These are phyloP conservation scores for Malassezia japonica DNA, from an alignment of 1,284 basidiomycete genomes.

Conservation along the genomic window DNA sequence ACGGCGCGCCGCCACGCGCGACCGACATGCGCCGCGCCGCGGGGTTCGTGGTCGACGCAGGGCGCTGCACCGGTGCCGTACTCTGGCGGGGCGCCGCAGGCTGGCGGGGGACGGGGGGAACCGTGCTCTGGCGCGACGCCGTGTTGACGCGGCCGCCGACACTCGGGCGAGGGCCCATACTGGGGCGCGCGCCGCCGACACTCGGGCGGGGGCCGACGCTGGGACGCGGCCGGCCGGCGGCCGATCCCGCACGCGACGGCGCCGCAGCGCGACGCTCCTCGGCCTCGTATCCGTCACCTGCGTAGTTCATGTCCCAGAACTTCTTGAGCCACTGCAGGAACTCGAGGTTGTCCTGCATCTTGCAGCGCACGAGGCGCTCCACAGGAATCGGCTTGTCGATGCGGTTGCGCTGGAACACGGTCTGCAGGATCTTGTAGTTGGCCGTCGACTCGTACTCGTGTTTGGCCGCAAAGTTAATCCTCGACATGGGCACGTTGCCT, in stretches of 20 bases:
- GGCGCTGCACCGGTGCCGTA: background rate
- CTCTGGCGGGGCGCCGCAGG: conserved; percentile 3
- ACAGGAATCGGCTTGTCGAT: conserved; percentile 96
- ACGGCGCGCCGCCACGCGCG: conserved; percentile 1
- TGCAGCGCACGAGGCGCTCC: conserved; percentile 87
- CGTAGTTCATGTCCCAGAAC: conserved; percentile 87
- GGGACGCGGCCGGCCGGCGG: conserved; percentile 11
- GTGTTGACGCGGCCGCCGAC: background rate
- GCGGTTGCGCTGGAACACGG: conserved; percentile 54
- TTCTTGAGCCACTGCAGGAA: conserved; percentile 95
- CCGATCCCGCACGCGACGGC: conserved; percentile 22
- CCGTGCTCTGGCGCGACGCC: conserved; percentile 3
- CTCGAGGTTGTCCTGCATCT: conserved; percentile 99
- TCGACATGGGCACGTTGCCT: conserved; percentile 40
- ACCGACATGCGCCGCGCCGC: conserved; percentile 11
- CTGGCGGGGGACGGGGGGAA: background rate
- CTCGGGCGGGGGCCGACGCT: background rate
- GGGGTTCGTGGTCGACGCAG: background rate
- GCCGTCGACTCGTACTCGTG: conserved; percentile 92
- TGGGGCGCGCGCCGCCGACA: conserved; percentile 2
- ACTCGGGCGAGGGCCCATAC: background rate
- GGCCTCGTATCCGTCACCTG: conserved; percentile 76
- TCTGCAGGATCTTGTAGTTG: conserved; percentile 88
- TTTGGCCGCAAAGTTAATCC: conserved; percentile 45
- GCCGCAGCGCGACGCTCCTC: conserved; percentile 58